Percentiles rank a stretch among this genome's conserved stretches.
Evolutionary conservation across 2,329 filamentous ascomycete genomes (phyloP).

Genomic region (Botryotinia calthae): DNA sequence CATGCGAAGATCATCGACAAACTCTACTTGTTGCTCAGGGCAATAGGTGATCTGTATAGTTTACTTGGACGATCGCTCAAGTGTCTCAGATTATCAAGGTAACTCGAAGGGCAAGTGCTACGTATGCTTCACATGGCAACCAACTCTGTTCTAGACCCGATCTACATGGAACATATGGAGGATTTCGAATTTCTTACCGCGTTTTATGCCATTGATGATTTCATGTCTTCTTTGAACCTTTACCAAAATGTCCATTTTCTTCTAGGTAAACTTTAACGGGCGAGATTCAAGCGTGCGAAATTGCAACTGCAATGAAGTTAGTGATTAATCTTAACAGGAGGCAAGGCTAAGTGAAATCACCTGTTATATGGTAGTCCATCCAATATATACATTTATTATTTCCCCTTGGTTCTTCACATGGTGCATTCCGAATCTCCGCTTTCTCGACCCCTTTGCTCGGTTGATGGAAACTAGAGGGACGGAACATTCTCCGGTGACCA

Average conservation of each 20-base stretch:
- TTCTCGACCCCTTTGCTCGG: neutral
- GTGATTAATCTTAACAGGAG: neutral
- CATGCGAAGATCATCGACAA: neutral
- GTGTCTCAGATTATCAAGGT: neutral
- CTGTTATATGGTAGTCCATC: neutral
- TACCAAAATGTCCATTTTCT: no score
- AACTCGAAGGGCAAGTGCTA: neutral
- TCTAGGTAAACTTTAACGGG: no score
- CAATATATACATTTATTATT: neutral
- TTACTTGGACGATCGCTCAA: neutral
- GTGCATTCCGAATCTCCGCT: neutral
- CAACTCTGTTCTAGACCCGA: neutral
- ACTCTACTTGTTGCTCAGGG: neutral
- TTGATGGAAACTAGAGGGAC: neutral
- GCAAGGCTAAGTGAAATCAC: neutral
- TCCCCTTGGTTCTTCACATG: neutral
- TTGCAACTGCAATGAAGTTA: neutral
- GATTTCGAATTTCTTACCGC: neutral
- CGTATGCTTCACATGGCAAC: neutral
- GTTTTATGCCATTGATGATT: neutral
- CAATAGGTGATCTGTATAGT: neutral
- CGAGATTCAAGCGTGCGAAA: neutral
- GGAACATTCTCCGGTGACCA: neutral
- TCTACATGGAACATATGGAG: neutral
- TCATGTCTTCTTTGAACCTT: neutral